phyloP scores from a whole-genome alignment of 2,329 filamentous ascomycete genomes.

The Penicillium sp. region DNA sequence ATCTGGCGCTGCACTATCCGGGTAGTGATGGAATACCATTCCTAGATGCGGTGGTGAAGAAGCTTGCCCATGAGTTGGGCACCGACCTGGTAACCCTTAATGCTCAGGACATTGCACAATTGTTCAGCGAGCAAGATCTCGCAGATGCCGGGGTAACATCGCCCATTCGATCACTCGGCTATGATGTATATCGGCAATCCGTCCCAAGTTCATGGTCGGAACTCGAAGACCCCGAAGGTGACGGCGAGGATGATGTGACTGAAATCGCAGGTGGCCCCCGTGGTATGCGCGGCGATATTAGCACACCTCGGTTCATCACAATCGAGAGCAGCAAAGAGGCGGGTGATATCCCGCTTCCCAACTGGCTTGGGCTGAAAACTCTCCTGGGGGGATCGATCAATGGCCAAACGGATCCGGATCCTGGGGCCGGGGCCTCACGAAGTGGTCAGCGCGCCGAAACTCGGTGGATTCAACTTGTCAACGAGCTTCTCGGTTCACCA shows the following conservation, averaged over 20 bases:
- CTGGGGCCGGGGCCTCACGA: constrained; percentile 17
- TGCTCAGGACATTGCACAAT: constrained; percentile 48
- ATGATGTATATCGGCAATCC: constrained; percentile 53
- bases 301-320: constrained; percentile 34
- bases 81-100: constrained; percentile 46
- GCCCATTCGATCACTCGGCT: constrained; percentile 49
- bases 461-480: constrained; percentile 37
- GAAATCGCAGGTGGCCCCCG: constrained; percentile 21
- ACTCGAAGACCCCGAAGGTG: constrained; percentile 49
- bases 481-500: constrained; percentile 36
- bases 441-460: constrained; percentile 29
- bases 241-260: constrained; percentile 44
- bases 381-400: constrained; percentile 34
- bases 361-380: constrained; percentile 33
- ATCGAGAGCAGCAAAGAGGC: constrained; percentile 35
- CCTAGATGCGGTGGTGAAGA: constrained; percentile 62
- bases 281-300: constrained; percentile 21
- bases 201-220: constrained; percentile 35
- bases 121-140: constrained; percentile 45
- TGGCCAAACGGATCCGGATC: constrained; percentile 27
- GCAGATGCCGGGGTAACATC: constrained; percentile 36
- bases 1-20: constrained; percentile 61
- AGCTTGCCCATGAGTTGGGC: constrained; percentile 59
- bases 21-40: constrained; percentile 55
- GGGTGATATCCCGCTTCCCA: constrained; percentile 36